These are phyloP conservation scores for Aeschynomene evenia DNA, from an alignment of 306 rosid species.

Conservation along the genomic window DNA sequence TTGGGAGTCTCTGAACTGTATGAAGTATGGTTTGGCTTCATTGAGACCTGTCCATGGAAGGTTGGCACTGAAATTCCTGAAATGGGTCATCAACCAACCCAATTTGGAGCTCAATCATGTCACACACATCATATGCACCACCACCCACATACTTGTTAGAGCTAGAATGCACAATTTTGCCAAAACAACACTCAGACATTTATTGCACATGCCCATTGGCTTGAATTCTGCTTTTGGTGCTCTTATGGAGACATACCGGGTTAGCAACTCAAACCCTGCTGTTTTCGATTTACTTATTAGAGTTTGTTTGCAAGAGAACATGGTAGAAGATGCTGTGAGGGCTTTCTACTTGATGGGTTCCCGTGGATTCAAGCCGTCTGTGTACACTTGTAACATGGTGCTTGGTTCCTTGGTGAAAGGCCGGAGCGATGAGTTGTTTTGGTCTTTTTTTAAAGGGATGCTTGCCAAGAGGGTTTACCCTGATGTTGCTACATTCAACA, in stretches of 20 bases:
- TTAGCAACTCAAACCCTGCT: slow-evolving; percentile 75
- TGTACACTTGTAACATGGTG: slow-evolving; percentile 75
- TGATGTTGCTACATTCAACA: slow-evolving; percentile 63
- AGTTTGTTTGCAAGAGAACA: slow-evolving; percentile 56
- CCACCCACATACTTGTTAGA: slow-evolving; percentile 68
- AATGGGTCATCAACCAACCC: slow-evolving; percentile 65
- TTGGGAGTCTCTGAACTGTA: slow-evolving; percentile 75
- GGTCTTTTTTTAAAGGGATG: slow-evolving; percentile 70
- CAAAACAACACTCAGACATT: slow-evolving; percentile 49
- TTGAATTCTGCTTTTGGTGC: slow-evolving; percentile 50
- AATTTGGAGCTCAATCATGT: slow-evolving; percentile 63
- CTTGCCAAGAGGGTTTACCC: slow-evolving; percentile 54
- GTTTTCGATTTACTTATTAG: slow-evolving; percentile 73
- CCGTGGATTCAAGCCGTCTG: slow-evolving; percentile 65
- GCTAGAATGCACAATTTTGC: slow-evolving; percentile 73
- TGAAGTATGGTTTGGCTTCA: slow-evolving; percentile 63
- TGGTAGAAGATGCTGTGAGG: slow-evolving; percentile 57
- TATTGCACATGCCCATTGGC: slow-evolving; percentile 48
- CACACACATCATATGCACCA: slow-evolving; percentile 56
- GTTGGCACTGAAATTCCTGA: slow-evolving; percentile 68
- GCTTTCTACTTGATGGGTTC: slow-evolving; percentile 59
- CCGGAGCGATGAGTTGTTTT: slow-evolving; percentile 41
- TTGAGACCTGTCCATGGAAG: slow-evolving; percentile 84
- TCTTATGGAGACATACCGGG: slow-evolving; percentile 69
- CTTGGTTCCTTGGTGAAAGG: slow-evolving; percentile 64